Base-by-base conservation (phyloP, 2,329 filamentous ascomycete genomes). In the Penicillium sclerotigenum region DNA sequence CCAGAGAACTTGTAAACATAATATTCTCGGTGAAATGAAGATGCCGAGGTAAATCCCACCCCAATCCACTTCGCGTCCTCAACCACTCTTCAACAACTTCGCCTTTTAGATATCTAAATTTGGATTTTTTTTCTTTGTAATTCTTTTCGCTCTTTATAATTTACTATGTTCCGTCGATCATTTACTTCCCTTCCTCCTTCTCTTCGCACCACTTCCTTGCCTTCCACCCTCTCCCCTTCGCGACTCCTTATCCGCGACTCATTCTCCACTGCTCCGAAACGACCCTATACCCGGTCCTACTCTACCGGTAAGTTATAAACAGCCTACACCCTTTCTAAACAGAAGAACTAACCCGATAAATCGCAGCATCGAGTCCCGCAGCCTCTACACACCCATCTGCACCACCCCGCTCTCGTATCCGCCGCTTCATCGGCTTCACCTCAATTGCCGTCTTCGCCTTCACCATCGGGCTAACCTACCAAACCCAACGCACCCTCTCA, bases 371-470 rank as follows among this genome's bases (percentile, higher is more conserved):
- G 6, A 59, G n/a, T 18, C 14, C 49, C 24, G 54, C 51, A 37
- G 31, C 28, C 16, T 34, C 49, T 45, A 38, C 37, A 24, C 50
- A 55, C 10, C 51, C 59, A 16, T 38, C n/a, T n/a, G n/a, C 47
- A 11, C 29, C 53, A 9, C 51, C 59, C 59, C 42, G 60, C 31
- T 73, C 71, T 16, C 65, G 69, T 22, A 42, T 76, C 38, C 67
- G 70, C 40, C 72, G 73, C 47, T 59, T 71, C 50, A 48, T 71
- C 20, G 73, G 74, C 46, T 75, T 75, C 59, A 65, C 70, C 8
- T 64, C 67, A 4, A 68, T 76, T 50, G 72, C 72, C 4, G 45
- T 70, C 33, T 29, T 73, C 51, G 66, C 73, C 22, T 75, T 73
- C 54, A 46, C 65, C 29, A 55, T 68, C 31, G 74, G 74, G 22